Evolutionary conservation across 768 basidiomycete species (phyloP).

Genomic region (Dentipellis fragilis): DNA sequence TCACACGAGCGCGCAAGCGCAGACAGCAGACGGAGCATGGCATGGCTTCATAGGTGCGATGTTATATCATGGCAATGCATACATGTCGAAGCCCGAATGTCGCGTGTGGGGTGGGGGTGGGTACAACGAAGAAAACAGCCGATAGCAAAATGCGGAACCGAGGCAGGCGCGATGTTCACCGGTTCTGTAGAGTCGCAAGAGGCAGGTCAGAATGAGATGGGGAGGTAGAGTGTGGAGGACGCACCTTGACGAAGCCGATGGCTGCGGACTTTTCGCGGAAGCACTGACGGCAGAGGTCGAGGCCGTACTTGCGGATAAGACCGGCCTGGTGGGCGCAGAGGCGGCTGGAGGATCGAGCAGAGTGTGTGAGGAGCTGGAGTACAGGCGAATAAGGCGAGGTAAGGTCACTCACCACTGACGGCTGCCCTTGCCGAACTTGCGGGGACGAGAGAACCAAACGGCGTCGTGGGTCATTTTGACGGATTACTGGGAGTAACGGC

Average conservation of each 20-base stretch:
- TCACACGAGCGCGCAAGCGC: too few relatives aligned
- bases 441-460: slow-evolving; percentile 94
- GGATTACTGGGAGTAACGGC: slow-evolving; percentile 2
- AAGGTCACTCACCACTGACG: slow-evolving; percentile 72
- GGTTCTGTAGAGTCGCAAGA: neutral
- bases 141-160: neutral
- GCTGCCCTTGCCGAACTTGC: slow-evolving; percentile 91
- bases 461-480: slow-evolving; percentile 93
- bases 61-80: neutral
- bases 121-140: neutral
- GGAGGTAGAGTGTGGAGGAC: slow-evolving; percentile 9
- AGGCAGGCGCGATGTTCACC: neutral
- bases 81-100: neutral
- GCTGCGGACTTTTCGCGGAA: slow-evolving; percentile 93
- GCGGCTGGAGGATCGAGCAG: slow-evolving; percentile 43
- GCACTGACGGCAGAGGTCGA: slow-evolving; percentile 96
- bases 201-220: neutral
- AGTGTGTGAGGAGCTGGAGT: neutral
- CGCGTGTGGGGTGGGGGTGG: neutral
- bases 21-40: neutral
- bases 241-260: slow-evolving; percentile 92
- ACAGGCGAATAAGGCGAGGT: neutral
- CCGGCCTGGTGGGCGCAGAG: slow-evolving; percentile 96
- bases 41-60: neutral
- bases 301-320: slow-evolving; percentile 95